phyloP scores from a whole-genome alignment of 2,329 filamentous ascomycete genomes.

The Colletotrichum godetiae region DNA sequence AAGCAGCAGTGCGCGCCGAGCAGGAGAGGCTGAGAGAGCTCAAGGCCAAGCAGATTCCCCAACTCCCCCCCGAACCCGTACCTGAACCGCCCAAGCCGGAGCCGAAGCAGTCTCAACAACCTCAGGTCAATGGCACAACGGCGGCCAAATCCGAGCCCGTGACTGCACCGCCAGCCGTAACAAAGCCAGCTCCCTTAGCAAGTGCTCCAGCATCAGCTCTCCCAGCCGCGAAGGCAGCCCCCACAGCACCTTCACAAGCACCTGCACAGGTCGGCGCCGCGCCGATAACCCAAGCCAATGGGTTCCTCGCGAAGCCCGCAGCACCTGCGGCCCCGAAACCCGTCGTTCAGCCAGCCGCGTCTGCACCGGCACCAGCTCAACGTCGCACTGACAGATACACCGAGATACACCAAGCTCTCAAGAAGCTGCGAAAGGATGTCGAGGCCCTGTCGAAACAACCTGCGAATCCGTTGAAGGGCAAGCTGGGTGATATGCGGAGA shows the following conservation, averaged over 20 bases:
- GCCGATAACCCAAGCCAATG: constrained; percentile 15
- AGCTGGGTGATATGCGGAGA: constrained; percentile 78
- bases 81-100: constrained; percentile 44
- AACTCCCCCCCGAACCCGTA: constrained; percentile 52
- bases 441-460: constrained; percentile 64
- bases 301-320: constrained; percentile 17
- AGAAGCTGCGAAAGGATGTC: constrained; percentile 71
- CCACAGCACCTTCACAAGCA: constrained; percentile 26
- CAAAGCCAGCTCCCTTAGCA: constrained; percentile 15
- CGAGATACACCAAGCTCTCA: constrained; percentile 76
- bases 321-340: constrained; percentile 24
- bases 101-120: constrained; percentile 37
- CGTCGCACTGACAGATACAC: constrained; percentile 55
- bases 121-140: constrained; percentile 37
- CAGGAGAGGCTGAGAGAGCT: constrained; percentile 61
- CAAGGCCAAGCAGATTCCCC: constrained; percentile 56
- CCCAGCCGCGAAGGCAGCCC: constrained; percentile 32
- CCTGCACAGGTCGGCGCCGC: constrained; percentile 22
- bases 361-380: background rate
- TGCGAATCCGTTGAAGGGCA: constrained; percentile 66
- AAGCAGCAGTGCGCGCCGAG: constrained; percentile 59
- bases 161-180: constrained; percentile 23
- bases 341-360: background rate
- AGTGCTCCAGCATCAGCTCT: constrained; percentile 32
- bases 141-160: constrained; percentile 23